Percentiles rank a stretch among this genome's conserved stretches.
phyloP scores from a whole-genome alignment of 2,329 filamentous ascomycete species.

The Trichoderma sp. region DNA sequence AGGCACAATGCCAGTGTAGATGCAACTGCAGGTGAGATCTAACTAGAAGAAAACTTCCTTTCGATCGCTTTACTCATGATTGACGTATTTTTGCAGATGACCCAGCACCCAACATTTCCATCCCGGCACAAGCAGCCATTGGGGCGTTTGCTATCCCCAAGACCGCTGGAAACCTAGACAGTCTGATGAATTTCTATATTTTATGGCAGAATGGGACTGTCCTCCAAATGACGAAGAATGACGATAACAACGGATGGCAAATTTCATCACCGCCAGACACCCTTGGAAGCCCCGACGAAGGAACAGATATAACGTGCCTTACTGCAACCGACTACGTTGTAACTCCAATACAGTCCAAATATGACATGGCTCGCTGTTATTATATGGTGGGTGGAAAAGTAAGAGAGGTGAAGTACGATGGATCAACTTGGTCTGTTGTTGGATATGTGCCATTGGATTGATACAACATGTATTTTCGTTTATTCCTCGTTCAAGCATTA shows the following conservation, averaged over 20 bases:
- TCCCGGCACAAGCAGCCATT: background rate
- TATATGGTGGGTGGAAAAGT: background rate
- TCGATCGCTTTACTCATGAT: background rate
- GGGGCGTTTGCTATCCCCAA: background rate
- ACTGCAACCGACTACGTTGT: background rate
- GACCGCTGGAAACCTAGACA: background rate
- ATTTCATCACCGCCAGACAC: background rate
- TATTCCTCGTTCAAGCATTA: background rate
- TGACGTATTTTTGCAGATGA: background rate
- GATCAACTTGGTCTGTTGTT: conserved; percentile 9
- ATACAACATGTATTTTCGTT: background rate
- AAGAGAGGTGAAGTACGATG: background rate
- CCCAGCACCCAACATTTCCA: background rate
- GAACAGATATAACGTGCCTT: background rate
- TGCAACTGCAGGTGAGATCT: background rate
- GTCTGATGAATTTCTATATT: conserved; percentile 5
- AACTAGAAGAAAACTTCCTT: background rate
- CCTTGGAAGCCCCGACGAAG: conserved; percentile 1
- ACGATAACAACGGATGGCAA: conserved; percentile 6
- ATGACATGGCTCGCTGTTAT: conserved; percentile 3
- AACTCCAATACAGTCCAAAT: background rate
- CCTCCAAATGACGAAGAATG: conserved; percentile 4
- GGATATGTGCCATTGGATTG: conserved; percentile 1
- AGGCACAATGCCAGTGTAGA: background rate
- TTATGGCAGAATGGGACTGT: conserved; percentile 3